Conservation (phyloP, 768 basidiomycete genomes). For the Kwoniella dendrophila region DNA sequence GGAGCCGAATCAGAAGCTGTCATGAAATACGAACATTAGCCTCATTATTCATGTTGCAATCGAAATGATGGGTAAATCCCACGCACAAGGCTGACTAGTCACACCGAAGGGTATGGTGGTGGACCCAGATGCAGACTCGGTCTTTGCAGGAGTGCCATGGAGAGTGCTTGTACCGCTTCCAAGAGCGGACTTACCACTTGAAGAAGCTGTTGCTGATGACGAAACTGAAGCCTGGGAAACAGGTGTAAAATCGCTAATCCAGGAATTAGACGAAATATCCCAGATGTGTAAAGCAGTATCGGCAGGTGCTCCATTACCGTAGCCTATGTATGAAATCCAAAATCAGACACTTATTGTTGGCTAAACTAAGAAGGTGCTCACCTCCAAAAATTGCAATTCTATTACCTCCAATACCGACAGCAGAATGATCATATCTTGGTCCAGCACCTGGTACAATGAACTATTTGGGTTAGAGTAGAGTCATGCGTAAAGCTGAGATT, state of each 20-base stretch:
- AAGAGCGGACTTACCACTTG: slow-evolving; percentile 16
- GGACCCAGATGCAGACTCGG: slow-evolving; percentile 13
- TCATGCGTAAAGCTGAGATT: slow-evolving; percentile 50
- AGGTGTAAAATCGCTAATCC: slow-evolving; percentile 12
- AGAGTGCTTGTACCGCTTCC: background rate
- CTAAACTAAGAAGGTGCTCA: slow-evolving; percentile 41
- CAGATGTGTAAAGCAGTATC: slow-evolving; percentile 59
- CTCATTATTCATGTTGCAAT: background rate
- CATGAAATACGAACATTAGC: slow-evolving; percentile 6
- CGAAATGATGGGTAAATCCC: background rate
- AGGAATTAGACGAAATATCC: slow-evolving; percentile 43
- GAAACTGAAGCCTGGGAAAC: background rate
- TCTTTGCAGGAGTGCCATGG: slow-evolving; percentile 1
- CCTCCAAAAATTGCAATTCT: slow-evolving; percentile 68
- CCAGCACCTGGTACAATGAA: slow-evolving; percentile 63
- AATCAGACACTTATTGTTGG: slow-evolving; percentile 1
- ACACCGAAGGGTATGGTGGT: slow-evolving; percentile 4
- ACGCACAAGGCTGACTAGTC: slow-evolving; percentile 6
- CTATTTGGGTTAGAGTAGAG: slow-evolving; percentile 1
- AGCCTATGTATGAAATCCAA: slow-evolving; percentile 56
- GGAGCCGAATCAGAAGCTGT: slow-evolving; percentile 16
- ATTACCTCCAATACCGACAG: slow-evolving; percentile 62
- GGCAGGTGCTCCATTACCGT: slow-evolving; percentile 62
- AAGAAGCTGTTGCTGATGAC: slow-evolving; percentile 5
- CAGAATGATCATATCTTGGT: slow-evolving; percentile 72